Base-by-base conservation (phyloP, 495 filamentous ascomycete genomes). In the Trichoderma virens region DNA sequence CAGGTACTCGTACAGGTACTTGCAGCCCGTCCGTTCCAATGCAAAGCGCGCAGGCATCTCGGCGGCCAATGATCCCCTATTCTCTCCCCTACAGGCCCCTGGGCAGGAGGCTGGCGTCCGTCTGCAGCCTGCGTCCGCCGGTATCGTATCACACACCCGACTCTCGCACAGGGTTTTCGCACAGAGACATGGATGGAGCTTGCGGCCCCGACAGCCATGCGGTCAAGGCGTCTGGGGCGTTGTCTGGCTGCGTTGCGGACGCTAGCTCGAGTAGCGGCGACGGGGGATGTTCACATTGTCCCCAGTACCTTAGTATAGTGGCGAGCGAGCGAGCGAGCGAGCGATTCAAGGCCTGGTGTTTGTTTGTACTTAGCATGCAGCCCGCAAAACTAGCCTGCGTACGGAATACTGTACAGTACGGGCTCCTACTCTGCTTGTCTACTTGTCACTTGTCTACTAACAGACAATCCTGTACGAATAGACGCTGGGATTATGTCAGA, bases 141-240 rank as follows among this genome's bases (percentile, higher is more conserved):
- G 41, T 45, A 45, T 45, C 41, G 41, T 45, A 45, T 45, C 41
- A 18, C 41, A 45, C 16, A n/a, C 13, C 16, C 16, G 11, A 35
- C 11, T 35, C 34, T 28, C 23, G 51, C 51, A 28, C 51, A 18
- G 5, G 23, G 51, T 28, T 56, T 28, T 28, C 13, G 43, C 38
- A 20, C n/a, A 51, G 45, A 30, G 51, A 28, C 47, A 56, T 56
- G 51, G 51, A 28, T 47, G 18, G 43, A 56, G 51, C 51, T 56
- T 56, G 25, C 51, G 51, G 51, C 51, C 51, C 51, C 51, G 27
- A 30, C 51, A 56, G 20, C 51, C 51, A 16, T 56, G 51, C 51
- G 51, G 51, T 16, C 51, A 56, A 56, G 30, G 51, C 51, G 51
- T 56, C 51, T 56, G 51, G 51, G 51, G 51, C 51, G 51, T 2